Evolutionary conservation across 1,139 yeast species (phyloP).

Genomic region (Pichia sp.): DNA sequence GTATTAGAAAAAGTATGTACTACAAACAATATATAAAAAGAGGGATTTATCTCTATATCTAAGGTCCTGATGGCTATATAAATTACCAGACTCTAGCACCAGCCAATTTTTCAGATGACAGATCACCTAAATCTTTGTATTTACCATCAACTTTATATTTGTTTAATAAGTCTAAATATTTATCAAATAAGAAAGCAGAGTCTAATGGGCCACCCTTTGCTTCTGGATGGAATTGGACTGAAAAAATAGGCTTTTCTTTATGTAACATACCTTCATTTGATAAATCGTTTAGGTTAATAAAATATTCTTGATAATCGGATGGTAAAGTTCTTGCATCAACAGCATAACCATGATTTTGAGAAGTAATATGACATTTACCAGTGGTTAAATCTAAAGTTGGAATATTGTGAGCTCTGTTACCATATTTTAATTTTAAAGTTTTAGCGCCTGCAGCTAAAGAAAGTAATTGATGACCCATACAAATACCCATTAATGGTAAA

Average conservation of each 20-base stretch:
- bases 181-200: constrained; percentile 83
- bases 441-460: constrained; percentile 94
- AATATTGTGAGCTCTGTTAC: constrained; percentile 97
- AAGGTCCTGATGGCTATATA: neutral
- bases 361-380: constrained; percentile 93
- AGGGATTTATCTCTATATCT: neutral
- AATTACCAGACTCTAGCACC: constrained; percentile 62
- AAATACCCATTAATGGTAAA: constrained; percentile 92
- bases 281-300: constrained; percentile 87
- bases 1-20: neutral
- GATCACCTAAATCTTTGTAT: constrained; percentile 38
- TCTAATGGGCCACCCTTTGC: constrained; percentile 99
- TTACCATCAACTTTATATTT: constrained; percentile 43
- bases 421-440: constrained; percentile 88
- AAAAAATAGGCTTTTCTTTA: constrained; percentile 75
- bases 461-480: constrained; percentile 92
- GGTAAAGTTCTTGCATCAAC: constrained; percentile 78
- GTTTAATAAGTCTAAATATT: constrained; percentile 67
- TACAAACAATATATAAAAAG: neutral
- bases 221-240: constrained; percentile 98
- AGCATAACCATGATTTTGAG: constrained; percentile 98
- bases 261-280: constrained; percentile 98
- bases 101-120: constrained; percentile 75
- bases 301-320: constrained; percentile 75
- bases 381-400: constrained; percentile 88